Evolutionary conservation across 768 basidiomycete genomes (phyloP).

Genomic region (Podaxis carcinomalis): DNA sequence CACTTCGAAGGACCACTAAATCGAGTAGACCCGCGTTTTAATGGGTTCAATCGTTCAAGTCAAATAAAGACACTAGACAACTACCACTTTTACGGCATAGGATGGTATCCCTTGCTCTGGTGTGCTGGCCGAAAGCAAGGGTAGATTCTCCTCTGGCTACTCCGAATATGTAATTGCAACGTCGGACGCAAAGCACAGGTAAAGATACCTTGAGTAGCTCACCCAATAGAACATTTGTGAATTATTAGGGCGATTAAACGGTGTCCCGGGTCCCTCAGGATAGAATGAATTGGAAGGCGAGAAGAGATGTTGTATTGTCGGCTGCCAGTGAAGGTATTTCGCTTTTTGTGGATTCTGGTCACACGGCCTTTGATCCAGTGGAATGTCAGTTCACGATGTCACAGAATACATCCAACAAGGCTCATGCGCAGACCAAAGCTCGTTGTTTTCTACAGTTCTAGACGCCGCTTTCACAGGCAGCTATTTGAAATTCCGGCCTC

Average conservation of each 20-base stretch:
- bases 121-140: background rate
- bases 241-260: background rate
- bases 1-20: background rate
- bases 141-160: background rate
- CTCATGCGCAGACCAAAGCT: background rate
- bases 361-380: background rate
- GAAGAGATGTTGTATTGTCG: background rate
- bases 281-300: background rate
- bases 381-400: background rate
- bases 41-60: background rate
- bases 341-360: slow-evolving; percentile 12
- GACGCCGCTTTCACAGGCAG: background rate
- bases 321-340: slow-evolving; percentile 11
- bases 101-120: background rate
- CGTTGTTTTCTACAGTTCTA: background rate
- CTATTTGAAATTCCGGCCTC: background rate
- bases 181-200: background rate
- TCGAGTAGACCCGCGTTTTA: background rate
- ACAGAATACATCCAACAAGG: background rate
- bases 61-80: background rate
- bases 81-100: background rate
- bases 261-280: slow-evolving; percentile 16
- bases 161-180: background rate
- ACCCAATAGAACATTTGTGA: background rate
- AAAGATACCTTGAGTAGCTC: background rate